Evolutionary conservation across 352 stramenopile species (phyloP).

Genomic region (Pythium brassicae): DNA sequence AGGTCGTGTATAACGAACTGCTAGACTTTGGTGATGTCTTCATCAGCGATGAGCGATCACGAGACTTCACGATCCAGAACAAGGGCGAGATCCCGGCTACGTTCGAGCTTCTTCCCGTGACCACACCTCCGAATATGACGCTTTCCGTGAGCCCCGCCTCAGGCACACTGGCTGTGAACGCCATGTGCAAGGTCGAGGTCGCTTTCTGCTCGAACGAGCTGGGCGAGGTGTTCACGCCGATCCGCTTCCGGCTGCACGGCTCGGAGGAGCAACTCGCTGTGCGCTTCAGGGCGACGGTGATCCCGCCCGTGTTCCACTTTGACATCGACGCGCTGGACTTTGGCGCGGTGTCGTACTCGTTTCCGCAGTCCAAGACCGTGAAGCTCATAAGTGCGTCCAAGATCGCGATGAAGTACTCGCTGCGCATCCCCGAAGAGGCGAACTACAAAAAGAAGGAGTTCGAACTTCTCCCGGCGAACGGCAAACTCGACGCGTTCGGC

Average conservation of each 20-base stretch:
- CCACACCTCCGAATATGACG: constrained; percentile 22
- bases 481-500: constrained; percentile 77
- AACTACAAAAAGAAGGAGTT: constrained; percentile 91
- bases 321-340: constrained; percentile 90
- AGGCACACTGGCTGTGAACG: constrained; percentile 68
- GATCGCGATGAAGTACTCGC: constrained; percentile 88
- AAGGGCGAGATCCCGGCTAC: constrained; percentile 90
- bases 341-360: constrained; percentile 90
- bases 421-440: constrained; percentile 91
- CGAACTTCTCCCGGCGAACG: constrained; percentile 64
- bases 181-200: constrained; percentile 81
- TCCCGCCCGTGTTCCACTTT: constrained; percentile 93
- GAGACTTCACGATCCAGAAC: constrained; percentile 92
- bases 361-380: constrained; percentile 64
- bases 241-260: constrained; percentile 84
- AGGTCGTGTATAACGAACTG: constrained; percentile 91
- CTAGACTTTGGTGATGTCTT: constrained; percentile 95
- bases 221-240: constrained; percentile 81
- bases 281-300: constrained; percentile 87
- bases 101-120: constrained; percentile 55
- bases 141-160: constrained; percentile 40
- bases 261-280: constrained; percentile 80
- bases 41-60: constrained; percentile 84
- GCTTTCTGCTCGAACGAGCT: constrained; percentile 85
- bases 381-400: constrained; percentile 92